phyloP scores from a whole-genome alignment of 2,329 filamentous ascomycete species.

The Cytospora schulzeri region DNA sequence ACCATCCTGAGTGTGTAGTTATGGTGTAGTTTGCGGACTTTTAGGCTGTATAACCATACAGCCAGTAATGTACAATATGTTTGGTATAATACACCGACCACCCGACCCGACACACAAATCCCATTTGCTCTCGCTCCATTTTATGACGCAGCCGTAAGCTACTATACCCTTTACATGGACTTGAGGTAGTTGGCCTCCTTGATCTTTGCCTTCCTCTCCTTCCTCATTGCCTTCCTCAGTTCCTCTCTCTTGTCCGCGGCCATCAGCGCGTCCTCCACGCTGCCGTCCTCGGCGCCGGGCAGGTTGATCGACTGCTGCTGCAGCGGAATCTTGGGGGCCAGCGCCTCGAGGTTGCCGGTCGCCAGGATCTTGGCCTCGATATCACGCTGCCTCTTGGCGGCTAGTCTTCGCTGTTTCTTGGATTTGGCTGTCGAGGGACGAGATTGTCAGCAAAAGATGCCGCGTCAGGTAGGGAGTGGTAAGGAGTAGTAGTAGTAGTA shows the following conservation, averaged over 20 bases:
- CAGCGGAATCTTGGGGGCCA: slow-evolving; percentile 71
- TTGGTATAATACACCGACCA: not conserved
- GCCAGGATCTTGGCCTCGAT: slow-evolving; percentile 62
- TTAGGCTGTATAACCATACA: not conserved
- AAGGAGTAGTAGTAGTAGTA: not conserved
- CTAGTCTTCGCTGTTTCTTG: slow-evolving; percentile 75
- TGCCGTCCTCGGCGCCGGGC: slow-evolving; percentile 51
- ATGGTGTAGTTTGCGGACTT: not conserved
- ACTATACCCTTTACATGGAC: slow-evolving; percentile 59
- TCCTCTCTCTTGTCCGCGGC: slow-evolving; percentile 58
- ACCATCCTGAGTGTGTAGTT: not conserved
- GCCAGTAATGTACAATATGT: slow-evolving; percentile 8
- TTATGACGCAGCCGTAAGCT: not conserved
- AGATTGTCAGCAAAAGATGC: not conserved
- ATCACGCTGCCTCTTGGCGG: slow-evolving; percentile 63
- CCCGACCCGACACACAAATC: not conserved
- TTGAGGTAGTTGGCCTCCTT: slow-evolving; percentile 87
- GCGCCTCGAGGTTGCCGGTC: slow-evolving; percentile 65
- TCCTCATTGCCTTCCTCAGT: slow-evolving; percentile 71
- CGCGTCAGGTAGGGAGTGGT: not conserved
- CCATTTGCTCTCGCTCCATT: not conserved
- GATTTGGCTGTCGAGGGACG: slow-evolving; percentile 66
- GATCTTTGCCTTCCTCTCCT: slow-evolving; percentile 73
- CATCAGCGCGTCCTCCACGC: slow-evolving; percentile 48
- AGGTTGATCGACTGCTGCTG: slow-evolving; percentile 80